These are phyloP conservation scores for Aaosphaeria arxii DNA, from an alignment of 2,329 filamentous ascomycete genomes.

Conservation along the genomic window DNA sequence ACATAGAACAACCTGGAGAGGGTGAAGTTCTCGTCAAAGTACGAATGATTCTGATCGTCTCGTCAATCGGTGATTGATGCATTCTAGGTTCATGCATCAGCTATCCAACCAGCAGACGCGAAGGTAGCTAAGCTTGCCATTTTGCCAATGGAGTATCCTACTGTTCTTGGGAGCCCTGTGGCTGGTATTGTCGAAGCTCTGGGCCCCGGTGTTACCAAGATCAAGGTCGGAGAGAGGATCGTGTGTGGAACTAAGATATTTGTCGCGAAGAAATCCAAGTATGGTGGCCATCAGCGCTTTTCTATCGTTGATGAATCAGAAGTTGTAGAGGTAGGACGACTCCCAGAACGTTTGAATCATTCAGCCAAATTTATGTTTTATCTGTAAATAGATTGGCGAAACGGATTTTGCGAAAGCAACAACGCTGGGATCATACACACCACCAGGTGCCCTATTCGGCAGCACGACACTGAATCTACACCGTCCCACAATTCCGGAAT, in stretches of 20 bases:
- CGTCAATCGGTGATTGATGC: not conserved
- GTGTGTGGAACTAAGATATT: constrained; percentile 17
- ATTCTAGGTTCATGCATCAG: constrained; percentile 13
- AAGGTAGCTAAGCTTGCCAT: constrained; percentile 17
- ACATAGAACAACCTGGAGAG: constrained; percentile 11
- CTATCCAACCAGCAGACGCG: constrained; percentile 26
- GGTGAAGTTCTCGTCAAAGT: constrained; percentile 18
- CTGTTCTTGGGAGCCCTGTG: constrained; percentile 25
- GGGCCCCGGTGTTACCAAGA: constrained; percentile 24
- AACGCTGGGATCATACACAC: constrained; percentile 21
- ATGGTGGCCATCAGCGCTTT: constrained; percentile 16
- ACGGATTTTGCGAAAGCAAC: constrained; percentile 16
- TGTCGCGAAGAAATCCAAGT: constrained; percentile 15
- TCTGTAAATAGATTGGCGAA: constrained; percentile 15
- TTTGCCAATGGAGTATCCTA: constrained; percentile 19
- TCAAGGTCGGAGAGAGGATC: constrained; percentile 34
- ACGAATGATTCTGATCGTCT: constrained; percentile 5
- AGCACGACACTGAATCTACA: constrained; percentile 8
- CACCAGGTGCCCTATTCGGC: constrained; percentile 18
- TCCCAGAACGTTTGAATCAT: constrained; percentile 6
- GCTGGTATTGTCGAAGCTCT: constrained; percentile 31
- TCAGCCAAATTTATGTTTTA: not conserved
- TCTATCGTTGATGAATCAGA: constrained; percentile 14
- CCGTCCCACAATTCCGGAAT: constrained; percentile 12
- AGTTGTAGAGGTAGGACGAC: constrained; percentile 11